phyloP scores from a whole-genome alignment of 73 alveolate genomes.

The Paramecium bursaria region DNA sequence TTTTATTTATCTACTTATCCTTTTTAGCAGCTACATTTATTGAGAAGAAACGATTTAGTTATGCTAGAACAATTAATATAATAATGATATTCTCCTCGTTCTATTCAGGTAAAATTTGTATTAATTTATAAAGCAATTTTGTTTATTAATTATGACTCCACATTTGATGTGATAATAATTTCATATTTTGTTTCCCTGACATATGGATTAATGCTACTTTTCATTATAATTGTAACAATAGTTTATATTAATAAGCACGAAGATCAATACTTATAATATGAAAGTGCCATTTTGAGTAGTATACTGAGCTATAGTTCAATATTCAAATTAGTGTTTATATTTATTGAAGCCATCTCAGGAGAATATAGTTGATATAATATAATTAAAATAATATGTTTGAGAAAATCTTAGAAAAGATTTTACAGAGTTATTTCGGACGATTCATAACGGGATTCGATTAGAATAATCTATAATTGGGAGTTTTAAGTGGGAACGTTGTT shows the following conservation, averaged over 20 bases:
- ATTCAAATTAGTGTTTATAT: conserved; percentile 1
- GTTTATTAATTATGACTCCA: too few relatives aligned
- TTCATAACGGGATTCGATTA: conserved; percentile 92
- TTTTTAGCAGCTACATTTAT: too few relatives aligned
- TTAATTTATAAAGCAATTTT: too few relatives aligned
- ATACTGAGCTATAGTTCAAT: not conserved
- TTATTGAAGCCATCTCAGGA: too few relatives aligned
- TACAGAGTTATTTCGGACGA: conserved; percentile 90
- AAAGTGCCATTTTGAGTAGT: not conserved
- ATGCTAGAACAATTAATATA: too few relatives aligned
- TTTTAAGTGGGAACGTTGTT: conserved; percentile 93
- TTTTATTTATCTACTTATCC: too few relatives aligned
- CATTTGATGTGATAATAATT: too few relatives aligned
- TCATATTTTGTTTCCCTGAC: too few relatives aligned
- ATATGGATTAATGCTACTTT: not conserved
- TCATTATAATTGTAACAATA: not conserved
- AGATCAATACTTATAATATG: not conserved
- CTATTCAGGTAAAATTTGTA: too few relatives aligned
- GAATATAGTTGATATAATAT: too few relatives aligned
- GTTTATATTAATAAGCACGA: not conserved
- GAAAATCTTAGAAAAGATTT: conserved; percentile 85
- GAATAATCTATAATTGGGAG: conserved; percentile 79
- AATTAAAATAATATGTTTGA: conserved; percentile 71
- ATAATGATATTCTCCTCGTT: too few relatives aligned
- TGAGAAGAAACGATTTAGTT: too few relatives aligned